phyloP scores from a whole-genome alignment of 495 filamentous ascomycete species.

The Arthonia radiata region DNA sequence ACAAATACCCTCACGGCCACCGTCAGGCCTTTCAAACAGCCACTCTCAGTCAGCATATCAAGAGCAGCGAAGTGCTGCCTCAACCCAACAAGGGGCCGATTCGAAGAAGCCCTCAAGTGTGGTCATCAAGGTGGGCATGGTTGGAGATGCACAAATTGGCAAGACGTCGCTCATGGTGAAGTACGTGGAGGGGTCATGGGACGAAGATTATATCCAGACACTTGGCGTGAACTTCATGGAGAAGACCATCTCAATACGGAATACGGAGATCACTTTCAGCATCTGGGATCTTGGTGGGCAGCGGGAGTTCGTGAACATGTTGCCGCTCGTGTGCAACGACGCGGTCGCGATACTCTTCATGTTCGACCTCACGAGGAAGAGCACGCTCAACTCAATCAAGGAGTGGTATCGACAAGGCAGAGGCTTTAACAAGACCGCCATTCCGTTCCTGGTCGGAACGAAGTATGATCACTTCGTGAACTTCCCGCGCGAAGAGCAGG shows the following conservation, averaged over 20 bases:
- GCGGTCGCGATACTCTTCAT: slow-evolving; percentile 97
- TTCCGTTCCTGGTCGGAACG: slow-evolving; percentile 85
- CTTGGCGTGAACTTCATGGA: slow-evolving; percentile 99
- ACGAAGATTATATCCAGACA: slow-evolving; percentile 98
- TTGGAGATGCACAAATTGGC: slow-evolving; percentile 94
- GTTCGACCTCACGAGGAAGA: slow-evolving; percentile 96
- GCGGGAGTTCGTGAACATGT: slow-evolving; percentile 97
- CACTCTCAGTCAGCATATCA: too few species aligned
- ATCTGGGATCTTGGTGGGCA: slow-evolving; percentile 98
- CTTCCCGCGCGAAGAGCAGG: slow-evolving; percentile 87
- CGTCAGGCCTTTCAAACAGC: too few species aligned
- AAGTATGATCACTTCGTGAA: slow-evolving; percentile 99
- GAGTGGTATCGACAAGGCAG: slow-evolving; percentile 97
- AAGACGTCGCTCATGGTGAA: slow-evolving; percentile 99
- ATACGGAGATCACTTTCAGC: slow-evolving; percentile 98
- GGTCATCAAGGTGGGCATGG: slow-evolving; percentile 98
- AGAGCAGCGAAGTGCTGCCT: too few species aligned
- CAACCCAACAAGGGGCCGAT: too few species aligned
- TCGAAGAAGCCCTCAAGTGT: slow-evolving; percentile 53
- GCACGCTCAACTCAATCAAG: slow-evolving; percentile 94
- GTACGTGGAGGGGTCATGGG: slow-evolving; percentile 97
- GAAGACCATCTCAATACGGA: slow-evolving; percentile 96
- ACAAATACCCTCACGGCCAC: too few species aligned
- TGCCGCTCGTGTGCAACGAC: slow-evolving; percentile 94
- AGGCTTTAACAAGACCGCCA: slow-evolving; percentile 98